phyloP scores from a whole-genome alignment of 2,329 filamentous ascomycete species.

The Cephalotrichum gorgonifer region DNA sequence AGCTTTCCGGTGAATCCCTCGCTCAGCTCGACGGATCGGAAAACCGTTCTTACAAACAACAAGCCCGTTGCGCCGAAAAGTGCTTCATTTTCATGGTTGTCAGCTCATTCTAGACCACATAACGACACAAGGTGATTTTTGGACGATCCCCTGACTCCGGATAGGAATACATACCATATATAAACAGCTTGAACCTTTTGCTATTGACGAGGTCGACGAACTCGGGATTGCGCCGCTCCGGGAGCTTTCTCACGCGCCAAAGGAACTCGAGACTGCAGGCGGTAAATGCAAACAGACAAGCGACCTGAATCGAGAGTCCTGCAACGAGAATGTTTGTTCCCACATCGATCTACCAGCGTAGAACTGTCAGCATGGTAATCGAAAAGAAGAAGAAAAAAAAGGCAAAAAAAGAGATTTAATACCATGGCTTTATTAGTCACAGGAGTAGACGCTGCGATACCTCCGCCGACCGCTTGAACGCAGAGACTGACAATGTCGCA shows the following conservation, averaged over 20 bases:
- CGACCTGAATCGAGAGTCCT: slow-evolving; percentile 4
- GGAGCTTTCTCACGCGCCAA: slow-evolving; percentile 3
- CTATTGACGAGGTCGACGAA: slow-evolving; percentile 5
- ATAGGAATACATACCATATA: background rate
- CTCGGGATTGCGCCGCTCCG: slow-evolving; percentile 3
- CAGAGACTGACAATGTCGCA: slow-evolving; percentile 4
- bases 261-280: slow-evolving; percentile 6
- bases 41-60: slow-evolving; percentile 1
- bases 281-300: slow-evolving; percentile 3
- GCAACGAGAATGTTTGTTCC: slow-evolving; percentile 3
- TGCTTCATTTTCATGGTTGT: background rate
- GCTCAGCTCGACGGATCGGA: slow-evolving; percentile 3
- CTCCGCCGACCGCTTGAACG: slow-evolving; percentile 2
- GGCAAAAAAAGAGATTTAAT: background rate
- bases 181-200: slow-evolving; percentile 3
- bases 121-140: no score
- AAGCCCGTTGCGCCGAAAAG: slow-evolving; percentile 1
- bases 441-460: slow-evolving; percentile 3
- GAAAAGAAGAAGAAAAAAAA: background rate
- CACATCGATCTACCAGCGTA: slow-evolving; percentile 2
- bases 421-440: slow-evolving; percentile 4
- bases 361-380: background rate
- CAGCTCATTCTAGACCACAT: background rate
- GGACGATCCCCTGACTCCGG: background rate
- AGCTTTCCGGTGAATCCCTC: slow-evolving; percentile 1